phyloP scores from a whole-genome alignment of 306 rosid genomes.

The Begonia masoniana region DNA sequence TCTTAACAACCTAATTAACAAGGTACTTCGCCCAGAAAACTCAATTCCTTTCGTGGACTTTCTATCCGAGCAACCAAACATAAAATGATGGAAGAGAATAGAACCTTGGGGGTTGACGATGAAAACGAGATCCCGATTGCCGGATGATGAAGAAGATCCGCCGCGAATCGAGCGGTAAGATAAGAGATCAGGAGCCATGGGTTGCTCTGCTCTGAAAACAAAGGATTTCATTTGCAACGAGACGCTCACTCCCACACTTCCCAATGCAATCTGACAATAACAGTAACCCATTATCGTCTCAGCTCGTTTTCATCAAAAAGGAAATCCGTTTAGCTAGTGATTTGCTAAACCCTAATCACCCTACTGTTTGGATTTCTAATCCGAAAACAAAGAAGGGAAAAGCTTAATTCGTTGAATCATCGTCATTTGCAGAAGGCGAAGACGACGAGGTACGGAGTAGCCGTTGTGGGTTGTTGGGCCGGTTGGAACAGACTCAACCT shows the following conservation, averaged over 20 bases:
- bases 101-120: constrained; percentile 80
- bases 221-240: constrained; percentile 32
- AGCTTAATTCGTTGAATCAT: too few relatives aligned
- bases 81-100: constrained; percentile 4
- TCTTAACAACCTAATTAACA: constrained; percentile 7
- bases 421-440: too few relatives aligned
- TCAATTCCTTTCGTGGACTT: constrained; percentile 7
- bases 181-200: constrained; percentile 38
- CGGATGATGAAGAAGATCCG: constrained; percentile 39
- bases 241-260: constrained; percentile 18
- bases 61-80: neutral
- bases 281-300: constrained; percentile 8
- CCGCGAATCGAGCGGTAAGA: constrained; percentile 20
- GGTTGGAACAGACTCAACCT: too few relatives aligned
- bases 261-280: constrained; percentile 39
- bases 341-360: too few relatives aligned
- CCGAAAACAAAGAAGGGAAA: too few relatives aligned
- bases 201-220: constrained; percentile 46
- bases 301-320: too few relatives aligned
- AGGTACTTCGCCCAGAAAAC: neutral
- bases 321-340: too few relatives aligned
- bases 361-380: too few relatives aligned
- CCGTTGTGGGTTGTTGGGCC: too few relatives aligned
- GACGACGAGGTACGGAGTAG: too few relatives aligned
- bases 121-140: constrained; percentile 69